Conservation (phyloP, 345 rosid species). For the Eucalyptus guilfoylei region DNA sequence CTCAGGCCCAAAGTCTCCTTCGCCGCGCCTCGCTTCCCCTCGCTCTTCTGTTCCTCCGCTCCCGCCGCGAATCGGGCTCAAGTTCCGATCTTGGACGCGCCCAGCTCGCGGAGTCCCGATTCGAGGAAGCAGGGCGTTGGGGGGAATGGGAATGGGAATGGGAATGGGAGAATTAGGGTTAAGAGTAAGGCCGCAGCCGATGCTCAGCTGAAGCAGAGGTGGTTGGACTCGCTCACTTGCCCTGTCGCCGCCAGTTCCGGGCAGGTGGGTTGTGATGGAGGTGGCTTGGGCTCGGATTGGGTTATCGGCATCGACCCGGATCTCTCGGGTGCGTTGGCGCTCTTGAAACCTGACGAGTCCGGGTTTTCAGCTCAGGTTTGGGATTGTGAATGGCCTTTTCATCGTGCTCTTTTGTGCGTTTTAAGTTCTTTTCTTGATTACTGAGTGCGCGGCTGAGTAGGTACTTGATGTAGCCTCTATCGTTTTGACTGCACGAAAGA, state of each 20-base stretch:
- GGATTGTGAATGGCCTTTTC: background rate
- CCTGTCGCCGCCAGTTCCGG: background rate
- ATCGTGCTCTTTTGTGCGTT: background rate
- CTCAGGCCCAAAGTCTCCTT: background rate
- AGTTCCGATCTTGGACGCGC: background rate
- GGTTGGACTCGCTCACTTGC: slow-evolving; percentile 2
- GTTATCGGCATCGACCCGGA: slow-evolving; percentile 83
- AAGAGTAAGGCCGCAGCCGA: background rate
- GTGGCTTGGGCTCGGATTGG: slow-evolving; percentile 32
- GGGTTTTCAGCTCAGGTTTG: slow-evolving; percentile 58
- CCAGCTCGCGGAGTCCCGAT: background rate
- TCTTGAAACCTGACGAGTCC: slow-evolving; percentile 34
- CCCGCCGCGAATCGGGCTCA: background rate
- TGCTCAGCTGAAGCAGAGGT: slow-evolving; percentile 3
- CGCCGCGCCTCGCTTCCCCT: background rate
- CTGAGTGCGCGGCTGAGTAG: background rate
- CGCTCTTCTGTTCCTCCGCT: background rate
- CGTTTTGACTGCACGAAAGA: background rate
- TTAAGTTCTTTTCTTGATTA: background rate
- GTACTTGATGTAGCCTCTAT: background rate
- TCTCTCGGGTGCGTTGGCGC: slow-evolving; percentile 67
- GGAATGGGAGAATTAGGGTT: background rate
- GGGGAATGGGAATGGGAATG: background rate
- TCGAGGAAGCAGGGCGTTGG: background rate
- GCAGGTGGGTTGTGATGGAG: background rate